Conservation (phyloP, 2,329 filamentous ascomycete species). For the Amauroascus verrucosus region DNA sequence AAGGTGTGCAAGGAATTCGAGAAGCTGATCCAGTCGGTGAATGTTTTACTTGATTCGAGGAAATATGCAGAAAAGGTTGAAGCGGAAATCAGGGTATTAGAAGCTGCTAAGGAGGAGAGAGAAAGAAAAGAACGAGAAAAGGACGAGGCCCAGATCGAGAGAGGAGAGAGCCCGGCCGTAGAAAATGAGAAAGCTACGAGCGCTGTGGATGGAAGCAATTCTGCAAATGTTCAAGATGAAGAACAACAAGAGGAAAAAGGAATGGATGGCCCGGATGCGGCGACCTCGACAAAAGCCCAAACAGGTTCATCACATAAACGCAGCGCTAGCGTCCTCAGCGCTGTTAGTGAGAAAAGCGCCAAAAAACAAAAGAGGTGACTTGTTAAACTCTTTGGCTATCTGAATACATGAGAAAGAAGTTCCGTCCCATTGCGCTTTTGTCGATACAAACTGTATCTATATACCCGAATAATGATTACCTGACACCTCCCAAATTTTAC, state of each 20-base stretch:
- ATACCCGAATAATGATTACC: conserved; percentile 5
- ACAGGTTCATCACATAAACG: conserved; percentile 50
- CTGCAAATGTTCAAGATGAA: conserved; percentile 1
- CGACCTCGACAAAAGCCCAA: neutral
- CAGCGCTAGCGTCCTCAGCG: conserved; percentile 71
- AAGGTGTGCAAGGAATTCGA: conserved; percentile 43
- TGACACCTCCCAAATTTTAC: neutral
- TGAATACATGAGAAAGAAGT: neutral
- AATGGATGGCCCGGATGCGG: neutral
- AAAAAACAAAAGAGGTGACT: conserved; percentile 40
- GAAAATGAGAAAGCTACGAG: neutral
- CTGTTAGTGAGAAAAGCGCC: conserved; percentile 50
- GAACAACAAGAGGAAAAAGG: conserved; percentile 3
- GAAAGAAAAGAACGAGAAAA: conserved; percentile 28
- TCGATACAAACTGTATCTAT: conserved; percentile 11
- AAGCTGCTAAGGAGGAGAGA: conserved; percentile 34
- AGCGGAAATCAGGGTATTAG: conserved; percentile 39
- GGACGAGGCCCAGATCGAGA: conserved; percentile 20
- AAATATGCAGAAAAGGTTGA: conserved; percentile 41
- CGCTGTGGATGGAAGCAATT: conserved; percentile 14
- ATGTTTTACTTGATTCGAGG: conserved; percentile 38
- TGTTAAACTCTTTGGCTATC: neutral
- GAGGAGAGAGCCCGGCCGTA: conserved; percentile 1
- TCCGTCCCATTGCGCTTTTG: neutral
- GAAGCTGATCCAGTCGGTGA: conserved; percentile 39